Evolutionary conservation across 768 basidiomycete genomes (phyloP), one percentile per base, ranked within the genome.

Genomic region (Mycena pura): DNA sequence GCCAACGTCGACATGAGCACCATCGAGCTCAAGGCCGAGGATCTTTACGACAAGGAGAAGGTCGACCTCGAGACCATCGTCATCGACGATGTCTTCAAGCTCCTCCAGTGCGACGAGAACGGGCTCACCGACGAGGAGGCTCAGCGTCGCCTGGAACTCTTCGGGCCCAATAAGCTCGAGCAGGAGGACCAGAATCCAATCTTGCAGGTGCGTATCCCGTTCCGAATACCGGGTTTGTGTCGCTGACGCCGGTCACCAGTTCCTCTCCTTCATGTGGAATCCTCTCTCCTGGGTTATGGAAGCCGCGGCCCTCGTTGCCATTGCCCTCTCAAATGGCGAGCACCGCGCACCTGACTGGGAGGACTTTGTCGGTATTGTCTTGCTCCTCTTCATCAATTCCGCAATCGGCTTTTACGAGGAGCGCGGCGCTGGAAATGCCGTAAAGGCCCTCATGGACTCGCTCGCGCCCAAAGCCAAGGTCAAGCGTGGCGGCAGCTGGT

Each of bases 221-320:
- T 31, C 55, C 27, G 22, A 58, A 36, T 47, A 8, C 41, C 21
- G 29, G 22, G 21, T 50, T 54, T 53, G 5, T 49, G 43, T 62
- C 53, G 6, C n/a, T 47, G 21, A 39, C 54, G 27, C 22, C 15
- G 2, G 44, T 31, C 44, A 6, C 2, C 40, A 93, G 92, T 95
- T 96, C 77, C 79, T 95, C 68, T 88, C 89, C 74, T 99, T 99
- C 86, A 99, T 98, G 96, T 99, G 96, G 96, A 99, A 99, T 80
- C 96, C 96, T 41, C 83, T 99, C 13, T 99, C 96, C 31, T 99
- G 96, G 96, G 96, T 99, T 77, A 99, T 99, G 96, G 96, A 99
- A 77, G 95, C 90, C 63, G 95, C 95, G 36, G 92, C 93, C 8
- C 83, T 95, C 28, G 94, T 95, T 66, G 96, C 96, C 46, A 99